Conservation (phyloP, 495 filamentous ascomycete species). For the Trichoderma reesei region DNA sequence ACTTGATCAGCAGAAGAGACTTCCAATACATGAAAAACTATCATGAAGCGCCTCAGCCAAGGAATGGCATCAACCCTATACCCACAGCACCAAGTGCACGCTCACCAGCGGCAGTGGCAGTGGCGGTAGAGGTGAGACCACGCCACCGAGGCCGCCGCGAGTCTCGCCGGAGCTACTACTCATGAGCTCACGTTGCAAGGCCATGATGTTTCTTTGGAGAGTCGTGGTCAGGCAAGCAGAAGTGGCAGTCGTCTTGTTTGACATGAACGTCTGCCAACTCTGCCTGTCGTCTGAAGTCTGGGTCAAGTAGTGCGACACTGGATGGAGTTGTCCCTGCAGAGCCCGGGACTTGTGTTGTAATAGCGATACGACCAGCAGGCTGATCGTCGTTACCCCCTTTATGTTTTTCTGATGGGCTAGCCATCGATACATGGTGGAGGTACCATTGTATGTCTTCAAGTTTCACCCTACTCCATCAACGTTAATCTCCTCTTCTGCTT, state of each 20-base stretch:
- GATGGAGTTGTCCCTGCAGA: not conserved
- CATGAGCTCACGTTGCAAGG: not conserved
- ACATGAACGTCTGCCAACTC: no score
- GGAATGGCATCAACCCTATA: not conserved
- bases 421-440: not conserved
- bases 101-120: not conserved
- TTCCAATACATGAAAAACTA: not conserved
- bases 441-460: not conserved
- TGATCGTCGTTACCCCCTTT: not conserved
- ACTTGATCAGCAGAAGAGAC: not conserved
- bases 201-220: not conserved
- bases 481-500: not conserved
- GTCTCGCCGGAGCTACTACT: not conserved
- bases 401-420: not conserved
- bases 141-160: not conserved
- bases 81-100: not conserved
- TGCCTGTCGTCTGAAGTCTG: not conserved
- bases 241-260: not conserved
- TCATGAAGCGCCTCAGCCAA: conserved; percentile 2
- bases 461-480: not conserved
- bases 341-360: not conserved
- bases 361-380: not conserved
- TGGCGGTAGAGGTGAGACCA: not conserved
- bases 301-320: not conserved
- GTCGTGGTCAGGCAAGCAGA: not conserved